These are phyloP conservation scores for Talaromyces sp. DNA, from an alignment of 2,329 filamentous ascomycete genomes.

Conservation along the genomic window DNA sequence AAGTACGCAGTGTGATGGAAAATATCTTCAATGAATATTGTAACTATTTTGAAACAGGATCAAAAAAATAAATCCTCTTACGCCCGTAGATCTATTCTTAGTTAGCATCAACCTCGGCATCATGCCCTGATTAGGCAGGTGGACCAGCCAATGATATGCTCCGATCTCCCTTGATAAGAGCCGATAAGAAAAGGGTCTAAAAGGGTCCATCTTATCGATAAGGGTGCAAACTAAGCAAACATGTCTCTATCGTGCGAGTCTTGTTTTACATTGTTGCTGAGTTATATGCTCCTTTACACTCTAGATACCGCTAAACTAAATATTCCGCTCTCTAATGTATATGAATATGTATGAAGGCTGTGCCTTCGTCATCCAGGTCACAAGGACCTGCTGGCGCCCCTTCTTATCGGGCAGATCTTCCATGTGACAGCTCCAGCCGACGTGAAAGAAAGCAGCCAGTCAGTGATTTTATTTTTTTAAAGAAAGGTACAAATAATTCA, in stretches of 20 bases:
- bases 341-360: neutral
- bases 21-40: too few relatives aligned
- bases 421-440: neutral
- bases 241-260: neutral
- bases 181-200: too few relatives aligned
- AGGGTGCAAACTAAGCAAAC: neutral
- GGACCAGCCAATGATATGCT: neutral
- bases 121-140: conserved; percentile 5
- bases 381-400: neutral
- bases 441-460: neutral
- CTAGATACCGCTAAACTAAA: neutral
- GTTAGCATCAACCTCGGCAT: conserved; percentile 8
- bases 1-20: too few relatives aligned
- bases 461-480: neutral
- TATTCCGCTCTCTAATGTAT: neutral
- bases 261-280: neutral
- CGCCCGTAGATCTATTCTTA: neutral
- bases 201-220: neutral
- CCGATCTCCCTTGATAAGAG: neutral
- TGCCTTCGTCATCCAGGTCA: neutral
- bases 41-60: too few relatives aligned
- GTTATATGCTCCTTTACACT: neutral
- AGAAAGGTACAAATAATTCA: neutral
- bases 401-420: neutral
- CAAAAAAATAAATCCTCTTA: neutral